Evolutionary conservation across 2,329 filamentous ascomycete genomes (phyloP).

Genomic region (Stagonosporopsis chrysanthemi): DNA sequence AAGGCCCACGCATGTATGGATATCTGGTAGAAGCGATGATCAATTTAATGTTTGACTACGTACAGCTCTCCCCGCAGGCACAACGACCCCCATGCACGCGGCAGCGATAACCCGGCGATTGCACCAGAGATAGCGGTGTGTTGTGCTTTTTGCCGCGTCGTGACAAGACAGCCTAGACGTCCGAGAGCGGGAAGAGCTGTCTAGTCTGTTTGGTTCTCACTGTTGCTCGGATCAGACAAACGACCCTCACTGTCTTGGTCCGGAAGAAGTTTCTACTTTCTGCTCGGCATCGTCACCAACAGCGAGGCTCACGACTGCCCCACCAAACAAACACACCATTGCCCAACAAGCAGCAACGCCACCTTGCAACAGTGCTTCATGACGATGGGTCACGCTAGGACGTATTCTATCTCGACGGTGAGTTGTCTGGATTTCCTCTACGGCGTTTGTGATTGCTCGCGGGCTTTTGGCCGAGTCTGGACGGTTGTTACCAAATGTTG

Average conservation of each 20-base stretch:
- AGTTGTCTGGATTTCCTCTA: constrained; percentile 31
- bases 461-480: constrained; percentile 30
- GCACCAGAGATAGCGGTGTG: constrained; percentile 34
- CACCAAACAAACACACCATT: constrained; percentile 16
- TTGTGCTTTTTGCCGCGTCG: constrained; percentile 18
- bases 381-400: constrained; percentile 41
- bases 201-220: constrained; percentile 8
- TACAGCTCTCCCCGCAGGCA: neutral
- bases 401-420: constrained; percentile 49
- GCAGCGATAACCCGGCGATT: constrained; percentile 21
- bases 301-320: constrained; percentile 22
- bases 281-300: neutral
- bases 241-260: constrained; percentile 8
- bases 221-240: constrained; percentile 7
- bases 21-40: constrained; percentile 16
- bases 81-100: constrained; percentile 23
- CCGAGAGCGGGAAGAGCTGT: constrained; percentile 24
- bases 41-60: constrained; percentile 19
- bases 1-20: constrained; percentile 21
- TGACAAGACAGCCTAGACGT: constrained; percentile 27
- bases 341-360: constrained; percentile 10
- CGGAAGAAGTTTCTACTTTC: constrained; percentile 3
- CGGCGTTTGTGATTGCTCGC: constrained; percentile 13
- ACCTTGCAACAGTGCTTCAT: constrained; percentile 14
- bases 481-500: constrained; percentile 23